These are phyloP conservation scores for Phytophthora multivora DNA, from an alignment of 352 stramenopile species.

Conservation along the genomic window DNA sequence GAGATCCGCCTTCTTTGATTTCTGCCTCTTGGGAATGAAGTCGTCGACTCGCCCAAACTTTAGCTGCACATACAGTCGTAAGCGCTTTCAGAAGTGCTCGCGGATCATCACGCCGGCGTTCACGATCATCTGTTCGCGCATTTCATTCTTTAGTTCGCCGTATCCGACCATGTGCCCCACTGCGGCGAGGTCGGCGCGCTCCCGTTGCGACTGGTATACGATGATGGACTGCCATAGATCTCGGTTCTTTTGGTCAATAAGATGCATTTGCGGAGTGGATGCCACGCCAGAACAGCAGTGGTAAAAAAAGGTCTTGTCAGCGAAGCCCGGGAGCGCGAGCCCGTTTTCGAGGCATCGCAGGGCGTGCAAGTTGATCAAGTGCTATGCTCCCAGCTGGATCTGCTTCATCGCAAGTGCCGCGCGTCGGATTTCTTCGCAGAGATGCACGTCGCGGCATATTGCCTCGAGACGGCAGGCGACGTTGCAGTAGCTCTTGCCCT, in stretches of 20 bases:
- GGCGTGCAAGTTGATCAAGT: background rate
- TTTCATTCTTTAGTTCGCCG: background rate
- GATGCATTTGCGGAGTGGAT: conserved; percentile 4
- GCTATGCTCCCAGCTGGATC: conserved; percentile 22
- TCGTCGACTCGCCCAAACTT: background rate
- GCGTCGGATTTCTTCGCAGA: no score
- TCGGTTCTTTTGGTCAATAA: conserved; percentile 16
- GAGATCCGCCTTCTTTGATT: background rate
- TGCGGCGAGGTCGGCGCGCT: background rate
- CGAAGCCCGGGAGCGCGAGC: conserved; percentile 15
- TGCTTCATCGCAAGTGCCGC: no score
- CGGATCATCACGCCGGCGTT: conserved; percentile 13
- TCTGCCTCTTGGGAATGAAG: background rate
- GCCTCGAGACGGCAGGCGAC: background rate
- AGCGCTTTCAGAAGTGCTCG: conserved; percentile 8
- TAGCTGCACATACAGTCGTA: conserved; percentile 1
- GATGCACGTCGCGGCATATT: background rate
- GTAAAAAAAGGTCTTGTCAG: conserved; percentile 10
- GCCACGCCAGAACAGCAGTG: conserved; percentile 20
- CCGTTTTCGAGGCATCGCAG: background rate
- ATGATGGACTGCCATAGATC: conserved; percentile 14
- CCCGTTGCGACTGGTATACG: conserved; percentile 5
- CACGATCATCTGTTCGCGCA: conserved; percentile 7
- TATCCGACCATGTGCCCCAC: background rate
- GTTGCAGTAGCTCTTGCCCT: background rate